phyloP scores from a whole-genome alignment of 2,329 filamentous ascomycete genomes.

The Thelonectria rubi region DNA sequence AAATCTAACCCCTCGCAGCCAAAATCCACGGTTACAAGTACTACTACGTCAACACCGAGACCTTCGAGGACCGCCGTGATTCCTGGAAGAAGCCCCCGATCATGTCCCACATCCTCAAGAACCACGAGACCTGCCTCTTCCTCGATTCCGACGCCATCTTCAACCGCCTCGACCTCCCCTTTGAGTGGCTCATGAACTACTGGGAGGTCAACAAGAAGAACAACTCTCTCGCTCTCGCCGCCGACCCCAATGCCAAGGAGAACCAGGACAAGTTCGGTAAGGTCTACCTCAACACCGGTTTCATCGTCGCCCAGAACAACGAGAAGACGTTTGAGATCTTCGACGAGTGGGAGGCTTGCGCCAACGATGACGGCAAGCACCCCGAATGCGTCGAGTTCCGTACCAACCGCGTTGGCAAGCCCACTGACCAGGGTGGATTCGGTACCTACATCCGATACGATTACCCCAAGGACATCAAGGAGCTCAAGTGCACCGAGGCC shows the following conservation, averaged over 20 bases:
- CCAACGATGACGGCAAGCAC: slow-evolving; percentile 50
- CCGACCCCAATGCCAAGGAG: slow-evolving; percentile 49
- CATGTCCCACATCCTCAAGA: slow-evolving; percentile 53
- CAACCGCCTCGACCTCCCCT: slow-evolving; percentile 53
- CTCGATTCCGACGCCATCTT: slow-evolving; percentile 58
- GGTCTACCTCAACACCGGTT: slow-evolving; percentile 60
- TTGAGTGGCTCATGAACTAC: slow-evolving; percentile 60
- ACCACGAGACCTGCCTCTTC: slow-evolving; percentile 55
- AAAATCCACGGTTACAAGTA: slow-evolving; percentile 59
- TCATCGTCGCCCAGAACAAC: slow-evolving; percentile 63
- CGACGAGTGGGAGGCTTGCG: slow-evolving; percentile 57
- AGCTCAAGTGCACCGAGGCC: slow-evolving; percentile 53
- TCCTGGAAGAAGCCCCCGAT: slow-evolving; percentile 58
- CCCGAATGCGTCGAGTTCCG: slow-evolving; percentile 52
- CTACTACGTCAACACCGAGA: slow-evolving; percentile 53
- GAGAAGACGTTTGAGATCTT: slow-evolving; percentile 57
- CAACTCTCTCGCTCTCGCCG: slow-evolving; percentile 54
- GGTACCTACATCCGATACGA: slow-evolving; percentile 55
- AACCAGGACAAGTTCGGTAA: slow-evolving; percentile 53
- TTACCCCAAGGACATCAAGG: slow-evolving; percentile 51
- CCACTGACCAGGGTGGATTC: slow-evolving; percentile 56
- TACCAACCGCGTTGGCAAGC: slow-evolving; percentile 47
- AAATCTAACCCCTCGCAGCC: slow-evolving; percentile 44
- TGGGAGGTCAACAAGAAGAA: slow-evolving; percentile 52
- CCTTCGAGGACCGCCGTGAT: slow-evolving; percentile 52